Evolutionary conservation across 495 filamentous ascomycete genomes (phyloP).

Genomic region (Penicillium angulare): DNA sequence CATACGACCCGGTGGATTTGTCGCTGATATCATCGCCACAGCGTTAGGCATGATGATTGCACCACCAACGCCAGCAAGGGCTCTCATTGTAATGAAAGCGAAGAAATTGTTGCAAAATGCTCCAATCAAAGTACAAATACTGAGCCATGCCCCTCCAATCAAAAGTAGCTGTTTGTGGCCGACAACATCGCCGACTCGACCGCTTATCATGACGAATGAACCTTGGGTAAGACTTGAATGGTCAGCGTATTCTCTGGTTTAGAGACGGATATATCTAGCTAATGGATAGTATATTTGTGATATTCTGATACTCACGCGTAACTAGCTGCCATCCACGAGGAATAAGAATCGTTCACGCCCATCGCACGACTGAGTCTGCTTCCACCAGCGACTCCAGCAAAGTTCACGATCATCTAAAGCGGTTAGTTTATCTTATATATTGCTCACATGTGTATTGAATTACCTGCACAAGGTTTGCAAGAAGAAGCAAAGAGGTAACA

Average conservation of each 20-base stretch:
- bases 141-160: constrained; percentile 36
- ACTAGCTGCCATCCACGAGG: constrained; percentile 32
- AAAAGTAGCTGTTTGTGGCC: constrained; percentile 47
- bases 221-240: constrained; percentile 43
- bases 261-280: no score
- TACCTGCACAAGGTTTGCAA: constrained; percentile 34
- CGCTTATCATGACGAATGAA: constrained; percentile 48
- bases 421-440: not conserved
- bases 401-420: constrained; percentile 31
- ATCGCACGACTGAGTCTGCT: constrained; percentile 23
- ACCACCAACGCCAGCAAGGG: constrained; percentile 42
- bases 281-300: no score
- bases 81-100: constrained; percentile 39
- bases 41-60: constrained; percentile 49
- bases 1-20: constrained; percentile 41
- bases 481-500: constrained; percentile 21
- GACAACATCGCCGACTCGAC: constrained; percentile 49
- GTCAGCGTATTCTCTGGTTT: no score
- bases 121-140: constrained; percentile 34
- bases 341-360: constrained; percentile 19
- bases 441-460: not conserved
- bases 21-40: constrained; percentile 46
- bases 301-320: constrained; percentile 27
- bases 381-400: constrained; percentile 32
- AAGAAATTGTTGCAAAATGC: constrained; percentile 45